phyloP scores from a whole-genome alignment of 2,329 filamentous ascomycete species.

The Colletotrichum melonis region DNA sequence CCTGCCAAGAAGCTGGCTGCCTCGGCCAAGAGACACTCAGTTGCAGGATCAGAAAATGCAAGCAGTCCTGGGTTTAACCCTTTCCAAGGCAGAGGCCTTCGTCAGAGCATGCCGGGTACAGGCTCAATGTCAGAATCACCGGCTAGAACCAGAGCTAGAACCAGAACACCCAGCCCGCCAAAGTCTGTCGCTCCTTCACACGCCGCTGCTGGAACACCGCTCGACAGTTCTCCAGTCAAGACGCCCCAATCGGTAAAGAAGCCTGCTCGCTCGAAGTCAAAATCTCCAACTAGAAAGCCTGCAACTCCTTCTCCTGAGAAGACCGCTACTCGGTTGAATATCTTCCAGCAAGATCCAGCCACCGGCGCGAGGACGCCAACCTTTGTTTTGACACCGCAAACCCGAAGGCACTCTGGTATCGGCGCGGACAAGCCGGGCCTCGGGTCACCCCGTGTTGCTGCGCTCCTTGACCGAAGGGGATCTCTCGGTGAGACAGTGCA shows the following conservation, averaged over 20 bases:
- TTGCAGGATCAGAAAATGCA: slow-evolving; percentile 42
- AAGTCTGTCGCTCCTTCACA: slow-evolving; percentile 29
- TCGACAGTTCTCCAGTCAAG: slow-evolving; percentile 41
- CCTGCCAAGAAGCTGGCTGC: slow-evolving; percentile 48
- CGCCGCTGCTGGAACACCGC: slow-evolving; percentile 8
- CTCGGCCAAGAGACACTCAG: slow-evolving; percentile 41
- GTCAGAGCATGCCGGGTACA: slow-evolving; percentile 60
- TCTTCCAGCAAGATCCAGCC: slow-evolving; percentile 65
- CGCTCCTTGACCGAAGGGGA: slow-evolving; percentile 75
- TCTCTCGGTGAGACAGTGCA: slow-evolving; percentile 77
- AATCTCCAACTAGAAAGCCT: slow-evolving; percentile 39
- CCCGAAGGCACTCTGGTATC: slow-evolving; percentile 72
- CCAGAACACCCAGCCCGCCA: slow-evolving; percentile 33
- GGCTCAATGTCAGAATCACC: slow-evolving; percentile 48
- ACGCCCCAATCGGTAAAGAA: slow-evolving; percentile 34
- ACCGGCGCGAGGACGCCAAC: slow-evolving; percentile 71
- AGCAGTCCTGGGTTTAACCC: slow-evolving; percentile 67
- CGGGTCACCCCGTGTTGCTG: slow-evolving; percentile 80
- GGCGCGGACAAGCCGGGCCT: slow-evolving; percentile 77
- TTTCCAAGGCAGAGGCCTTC: slow-evolving; percentile 61
- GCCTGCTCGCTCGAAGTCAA: slow-evolving; percentile 30
- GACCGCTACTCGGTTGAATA: slow-evolving; percentile 19
- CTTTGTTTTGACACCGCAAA: slow-evolving; percentile 71
- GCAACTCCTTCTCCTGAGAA: slow-evolving; percentile 47
- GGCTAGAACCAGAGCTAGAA: slow-evolving; percentile 26